phyloP scores from a whole-genome alignment of 2,329 filamentous ascomycete genomes.

The Grosmannia penicillata region DNA sequence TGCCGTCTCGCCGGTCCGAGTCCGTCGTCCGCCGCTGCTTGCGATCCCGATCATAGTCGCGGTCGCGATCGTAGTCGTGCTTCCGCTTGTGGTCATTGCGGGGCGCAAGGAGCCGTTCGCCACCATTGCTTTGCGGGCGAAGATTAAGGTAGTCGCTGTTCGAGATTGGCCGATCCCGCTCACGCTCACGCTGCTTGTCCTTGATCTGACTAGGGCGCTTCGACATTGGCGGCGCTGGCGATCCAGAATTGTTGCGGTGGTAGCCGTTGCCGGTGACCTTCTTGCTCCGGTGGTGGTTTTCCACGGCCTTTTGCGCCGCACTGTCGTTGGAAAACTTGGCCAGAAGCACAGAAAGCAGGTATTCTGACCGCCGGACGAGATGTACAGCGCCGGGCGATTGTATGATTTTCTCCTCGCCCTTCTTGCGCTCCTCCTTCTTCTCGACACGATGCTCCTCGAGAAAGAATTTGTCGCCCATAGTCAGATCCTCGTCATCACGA shows the following conservation, averaged over 20 bases:
- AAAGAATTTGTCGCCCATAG: constrained; percentile 82
- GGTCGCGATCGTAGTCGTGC: constrained; percentile 37
- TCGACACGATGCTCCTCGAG: constrained; percentile 96
- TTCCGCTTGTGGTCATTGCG: constrained; percentile 46
- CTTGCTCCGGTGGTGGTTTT: constrained; percentile 91
- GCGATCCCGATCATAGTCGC: constrained; percentile 32
- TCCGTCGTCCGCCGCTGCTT: constrained; percentile 36
- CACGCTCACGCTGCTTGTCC: constrained; percentile 27
- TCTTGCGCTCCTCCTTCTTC: constrained; percentile 83
- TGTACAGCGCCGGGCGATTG: constrained; percentile 97
- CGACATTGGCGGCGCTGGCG: constrained; percentile 44
- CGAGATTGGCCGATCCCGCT: constrained; percentile 25
- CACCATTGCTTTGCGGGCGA: constrained; percentile 15
- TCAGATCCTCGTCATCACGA: constrained; percentile 77
- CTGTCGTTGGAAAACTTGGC: constrained; percentile 67
- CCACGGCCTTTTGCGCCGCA: constrained; percentile 62
- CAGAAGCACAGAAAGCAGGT: constrained; percentile 85
- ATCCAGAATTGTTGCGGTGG: constrained; percentile 44
- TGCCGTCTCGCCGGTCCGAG: constrained; percentile 20
- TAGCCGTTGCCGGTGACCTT: constrained; percentile 57
- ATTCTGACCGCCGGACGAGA: constrained; percentile 85
- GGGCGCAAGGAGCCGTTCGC: constrained; percentile 28
- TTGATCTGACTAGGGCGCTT: constrained; percentile 32
- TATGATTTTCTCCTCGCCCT: constrained; percentile 61
- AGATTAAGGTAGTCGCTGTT: constrained; percentile 12